phyloP scores from a whole-genome alignment of 192 early-diverging fungal species.

The Backusella psychrophila region DNA sequence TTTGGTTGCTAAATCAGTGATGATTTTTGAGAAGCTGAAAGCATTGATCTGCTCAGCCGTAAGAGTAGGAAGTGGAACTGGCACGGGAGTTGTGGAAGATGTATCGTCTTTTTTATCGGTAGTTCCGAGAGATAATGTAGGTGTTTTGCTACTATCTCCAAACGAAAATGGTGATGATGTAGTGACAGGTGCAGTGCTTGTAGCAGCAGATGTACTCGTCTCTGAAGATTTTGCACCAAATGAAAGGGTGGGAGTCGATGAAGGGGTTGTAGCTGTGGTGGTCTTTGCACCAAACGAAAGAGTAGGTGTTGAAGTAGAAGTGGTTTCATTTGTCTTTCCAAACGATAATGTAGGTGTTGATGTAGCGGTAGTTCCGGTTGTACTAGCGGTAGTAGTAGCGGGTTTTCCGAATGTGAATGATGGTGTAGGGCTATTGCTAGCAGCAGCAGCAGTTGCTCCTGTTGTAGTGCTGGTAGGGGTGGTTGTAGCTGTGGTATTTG shows the following conservation, averaged over 20 bases:
- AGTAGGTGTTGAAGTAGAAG: conserved; percentile 6
- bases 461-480: neutral
- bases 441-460: neutral
- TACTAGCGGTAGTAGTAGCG: neutral
- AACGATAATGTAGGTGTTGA: conserved; percentile 14
- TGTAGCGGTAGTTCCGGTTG: neutral
- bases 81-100: neutral
- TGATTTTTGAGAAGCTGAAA: conserved; percentile 10
- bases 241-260: neutral
- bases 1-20: conserved; percentile 8
- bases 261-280: neutral
- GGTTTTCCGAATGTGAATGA: neutral
- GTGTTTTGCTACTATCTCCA: conserved; percentile 1
- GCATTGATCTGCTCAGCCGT: neutral
- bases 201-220: neutral
- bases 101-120: neutral
- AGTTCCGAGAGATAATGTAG: neutral
- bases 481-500: neutral
- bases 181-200: neutral
- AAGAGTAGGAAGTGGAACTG: conserved; percentile 8
- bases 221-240: neutral
- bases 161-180: neutral
- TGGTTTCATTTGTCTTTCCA: conserved; percentile 7
- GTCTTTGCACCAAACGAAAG: conserved; percentile 14
- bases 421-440: neutral